Percentiles rank a stretch among this genome's conserved stretches.
Conservation (phyloP, 208 protist species). For the Tritrichomonas musculus region DNA sequence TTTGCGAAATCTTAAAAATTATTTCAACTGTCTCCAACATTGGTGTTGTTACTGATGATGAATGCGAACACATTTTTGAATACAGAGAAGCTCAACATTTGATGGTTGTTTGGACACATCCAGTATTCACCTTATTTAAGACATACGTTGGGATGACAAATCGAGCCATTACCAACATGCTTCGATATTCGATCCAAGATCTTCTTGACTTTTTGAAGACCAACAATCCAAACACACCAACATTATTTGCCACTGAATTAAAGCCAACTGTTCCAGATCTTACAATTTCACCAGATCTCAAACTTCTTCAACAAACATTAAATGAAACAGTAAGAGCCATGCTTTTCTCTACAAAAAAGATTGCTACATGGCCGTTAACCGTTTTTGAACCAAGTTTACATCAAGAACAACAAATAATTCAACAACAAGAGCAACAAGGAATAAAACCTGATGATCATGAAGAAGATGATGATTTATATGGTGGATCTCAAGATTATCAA, state of each 20-base stretch:
- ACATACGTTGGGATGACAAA: background rate
- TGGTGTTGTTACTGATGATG: background rate
- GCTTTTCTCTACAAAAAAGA: background rate
- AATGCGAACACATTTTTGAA: background rate
- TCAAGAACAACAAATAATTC: background rate
- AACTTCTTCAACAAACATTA: background rate
- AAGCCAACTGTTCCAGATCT: background rate
- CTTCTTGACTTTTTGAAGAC: background rate
- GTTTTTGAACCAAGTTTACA: background rate
- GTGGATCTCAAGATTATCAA: background rate
- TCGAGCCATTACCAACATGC: background rate
- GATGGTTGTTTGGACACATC: background rate
- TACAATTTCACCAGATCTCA: background rate
- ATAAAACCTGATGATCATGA: background rate
- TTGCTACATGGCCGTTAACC: background rate
- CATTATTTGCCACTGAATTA: background rate
- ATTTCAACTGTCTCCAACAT: background rate
- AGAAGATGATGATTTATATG: background rate
- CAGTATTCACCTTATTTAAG: background rate
- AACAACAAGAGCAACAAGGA: background rate
- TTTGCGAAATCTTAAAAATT: conserved; percentile 3
- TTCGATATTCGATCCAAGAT: background rate
- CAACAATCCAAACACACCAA: background rate
- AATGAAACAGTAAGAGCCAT: background rate
- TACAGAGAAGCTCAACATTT: background rate